Evolutionary conservation across 2,329 filamentous ascomycete species (phyloP).

Genomic region (Pestalotiopsis sp.): DNA sequence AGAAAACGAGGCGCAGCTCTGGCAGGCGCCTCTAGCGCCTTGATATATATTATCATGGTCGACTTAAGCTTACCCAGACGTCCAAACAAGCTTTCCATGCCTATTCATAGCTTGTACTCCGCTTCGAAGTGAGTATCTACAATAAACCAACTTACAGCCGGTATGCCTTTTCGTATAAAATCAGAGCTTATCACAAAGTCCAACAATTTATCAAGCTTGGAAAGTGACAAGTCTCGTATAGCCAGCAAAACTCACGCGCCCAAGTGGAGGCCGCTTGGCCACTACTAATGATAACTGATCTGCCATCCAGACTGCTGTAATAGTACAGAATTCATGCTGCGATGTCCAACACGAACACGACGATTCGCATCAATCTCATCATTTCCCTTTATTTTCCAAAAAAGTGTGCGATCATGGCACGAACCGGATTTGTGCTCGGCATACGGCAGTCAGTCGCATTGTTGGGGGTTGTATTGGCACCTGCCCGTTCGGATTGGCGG

Average conservation of each 20-base stretch:
- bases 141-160: too few relatives aligned
- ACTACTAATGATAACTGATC: neutral
- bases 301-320: too few relatives aligned
- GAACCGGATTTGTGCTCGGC: neutral
- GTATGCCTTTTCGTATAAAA: too few relatives aligned
- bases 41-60: too few relatives aligned
- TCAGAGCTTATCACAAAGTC: too few relatives aligned
- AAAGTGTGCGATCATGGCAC: neutral
- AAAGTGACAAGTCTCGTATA: neutral
- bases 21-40: neutral
- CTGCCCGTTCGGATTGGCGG: slow-evolving; percentile 4
- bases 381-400: neutral
- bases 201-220: neutral
- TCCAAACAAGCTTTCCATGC: too few relatives aligned
- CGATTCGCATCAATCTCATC: too few relatives aligned
- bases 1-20: neutral
- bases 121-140: too few relatives aligned
- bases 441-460: neutral
- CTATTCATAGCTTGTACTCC: too few relatives aligned
- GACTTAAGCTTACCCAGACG: too few relatives aligned
- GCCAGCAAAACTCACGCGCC: neutral
- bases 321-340: too few relatives aligned
- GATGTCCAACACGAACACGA: too few relatives aligned
- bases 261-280: neutral
- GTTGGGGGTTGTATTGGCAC: neutral